Evolutionary conservation across 2,329 filamentous ascomycete genomes (phyloP), one percentile per base, ranked within the genome.

Genomic region (Fusarium sp.): DNA sequence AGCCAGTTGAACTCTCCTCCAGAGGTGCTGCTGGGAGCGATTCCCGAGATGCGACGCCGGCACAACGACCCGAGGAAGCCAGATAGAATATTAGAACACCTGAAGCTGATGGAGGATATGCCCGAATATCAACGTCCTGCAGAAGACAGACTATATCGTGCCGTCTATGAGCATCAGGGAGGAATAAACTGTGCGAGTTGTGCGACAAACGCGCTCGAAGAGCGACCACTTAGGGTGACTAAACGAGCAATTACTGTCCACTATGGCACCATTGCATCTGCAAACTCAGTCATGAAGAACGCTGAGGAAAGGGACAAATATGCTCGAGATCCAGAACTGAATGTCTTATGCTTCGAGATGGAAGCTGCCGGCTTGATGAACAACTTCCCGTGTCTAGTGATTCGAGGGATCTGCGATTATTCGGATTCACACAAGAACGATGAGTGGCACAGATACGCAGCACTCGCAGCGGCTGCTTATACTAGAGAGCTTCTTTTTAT

Each of bases 1-100:
- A 66, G 65, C 7, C 46, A 42, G 6, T 52, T 75, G 0, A 68
- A 69, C n/a, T 57, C 15, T 10, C 72, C 76, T 1, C 75, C 74
- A 0, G 7, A 5, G 3, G 49, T 60, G 5, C 49, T 75, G 1
- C 55, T 72, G 5, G n/a, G 14, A 25, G 47, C 17, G 14, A 18
- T 50, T 35, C n/a, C n/a, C 6, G 33, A 50, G 17, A 25, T 50
- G 9, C 31, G 22, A n/a, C 22, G 22, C 22, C 41, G 41, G 2
- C 41, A 45, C 3, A 45, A 45, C 2, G 25, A 45, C 25, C 22
- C 42, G 2, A 45, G 15, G 10, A 27, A 45, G 17, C 25, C 42
- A 13, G 42, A 29, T 27, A 29, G 11, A 11, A 7, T 45, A 4
- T 45, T 22, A 13, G 17, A 20, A 17, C 17, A 29, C 17, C 20